Evolutionary conservation across 441 rosid genomes (phyloP), one percentile per base, ranked within the genome.

Genomic region (Pelargonium citronellum): DNA sequence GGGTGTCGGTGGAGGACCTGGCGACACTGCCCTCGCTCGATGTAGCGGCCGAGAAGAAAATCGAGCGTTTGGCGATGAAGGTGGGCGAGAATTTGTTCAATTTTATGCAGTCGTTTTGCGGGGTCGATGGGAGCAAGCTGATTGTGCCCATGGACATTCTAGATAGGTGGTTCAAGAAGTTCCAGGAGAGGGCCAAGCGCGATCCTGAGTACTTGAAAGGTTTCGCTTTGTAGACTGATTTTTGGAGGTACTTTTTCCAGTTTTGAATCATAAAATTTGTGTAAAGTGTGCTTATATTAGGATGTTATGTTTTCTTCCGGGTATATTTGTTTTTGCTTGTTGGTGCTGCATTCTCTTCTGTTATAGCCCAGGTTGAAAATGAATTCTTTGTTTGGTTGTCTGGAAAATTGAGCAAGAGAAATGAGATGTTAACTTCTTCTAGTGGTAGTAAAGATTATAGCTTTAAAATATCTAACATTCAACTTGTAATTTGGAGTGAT

Each of bases 41-140:
- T 61, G 93, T 89, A 8, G 86, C 81, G 12, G 93, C 95, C 8
- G 95, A 77, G 84, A 84, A 80, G 69, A 83, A 79, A 68, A 85
- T 94, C 72, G 97, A 94, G 75, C 78, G 95, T 75, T 67, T 92
- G 68, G 97, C 97, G 22, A 83, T 91, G 98, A 93, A 68, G 78
- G 97, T 93, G 0, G 97, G 98, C 20, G 93, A 93, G 84, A 89
- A 87, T 65, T 67, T 89, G 76, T 94, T 94, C 66, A 91, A 91
- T 47, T 94, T 88, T 61, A 94, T 94, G 98, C 98, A 94, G 79
- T 94, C 98, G 27, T 94, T 94, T 67, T 94, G 96, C 64, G 95
- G 95, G 3, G 87, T 87, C 17, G 96, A 94, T 68, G 95, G 95
- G 27, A 87, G 83, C 77, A 94, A 77, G 69, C 79, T 91, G 83